Conservation (phyloP, 1,284 basidiomycete species). For the Porodaedalea pini region DNA sequence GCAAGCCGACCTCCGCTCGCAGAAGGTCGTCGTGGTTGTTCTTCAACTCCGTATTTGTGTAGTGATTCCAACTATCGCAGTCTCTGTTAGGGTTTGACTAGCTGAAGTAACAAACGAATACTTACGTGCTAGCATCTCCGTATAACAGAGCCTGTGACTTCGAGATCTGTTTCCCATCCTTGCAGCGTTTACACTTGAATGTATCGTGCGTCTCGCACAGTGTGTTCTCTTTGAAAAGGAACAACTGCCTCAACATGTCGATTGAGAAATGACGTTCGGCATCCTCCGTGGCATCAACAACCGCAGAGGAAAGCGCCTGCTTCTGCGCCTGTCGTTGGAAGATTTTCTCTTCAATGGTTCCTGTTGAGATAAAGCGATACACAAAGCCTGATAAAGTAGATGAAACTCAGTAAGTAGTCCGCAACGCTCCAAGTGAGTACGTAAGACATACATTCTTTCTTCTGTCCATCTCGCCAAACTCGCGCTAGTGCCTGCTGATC, state of each 20-base stretch:
- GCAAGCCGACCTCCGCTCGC: conserved; percentile 81
- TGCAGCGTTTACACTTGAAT: conserved; percentile 97
- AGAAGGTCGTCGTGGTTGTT: conserved; percentile 95
- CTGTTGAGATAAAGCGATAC: conserved; percentile 96
- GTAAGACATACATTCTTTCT: conserved; percentile 84
- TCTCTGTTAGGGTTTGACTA: neutral
- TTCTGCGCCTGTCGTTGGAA: conserved; percentile 96
- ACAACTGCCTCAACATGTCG: conserved; percentile 87
- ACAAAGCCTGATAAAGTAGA: conserved; percentile 70
- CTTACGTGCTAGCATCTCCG: conserved; percentile 96
- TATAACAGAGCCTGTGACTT: conserved; percentile 89
- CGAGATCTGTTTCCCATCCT: conserved; percentile 78
- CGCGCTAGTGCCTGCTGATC: conserved; percentile 98
- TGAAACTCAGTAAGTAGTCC: too few relatives aligned
- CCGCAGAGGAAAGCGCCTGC: conserved; percentile 93
- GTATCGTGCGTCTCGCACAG: conserved; percentile 94
- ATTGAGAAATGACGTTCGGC: conserved; percentile 93
- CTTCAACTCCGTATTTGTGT: conserved; percentile 82
- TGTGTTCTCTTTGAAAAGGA: conserved; percentile 87
- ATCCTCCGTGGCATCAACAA: conserved; percentile 97
- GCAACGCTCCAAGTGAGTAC: neutral
- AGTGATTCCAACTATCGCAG: conserved; percentile 89
- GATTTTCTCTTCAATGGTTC: conserved; percentile 99
- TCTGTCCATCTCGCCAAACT: conserved; percentile 99
- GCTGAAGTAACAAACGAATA: conserved; percentile 18